phyloP scores from a whole-genome alignment of 345 rosid species.

The Gossypium sturtianum region DNA sequence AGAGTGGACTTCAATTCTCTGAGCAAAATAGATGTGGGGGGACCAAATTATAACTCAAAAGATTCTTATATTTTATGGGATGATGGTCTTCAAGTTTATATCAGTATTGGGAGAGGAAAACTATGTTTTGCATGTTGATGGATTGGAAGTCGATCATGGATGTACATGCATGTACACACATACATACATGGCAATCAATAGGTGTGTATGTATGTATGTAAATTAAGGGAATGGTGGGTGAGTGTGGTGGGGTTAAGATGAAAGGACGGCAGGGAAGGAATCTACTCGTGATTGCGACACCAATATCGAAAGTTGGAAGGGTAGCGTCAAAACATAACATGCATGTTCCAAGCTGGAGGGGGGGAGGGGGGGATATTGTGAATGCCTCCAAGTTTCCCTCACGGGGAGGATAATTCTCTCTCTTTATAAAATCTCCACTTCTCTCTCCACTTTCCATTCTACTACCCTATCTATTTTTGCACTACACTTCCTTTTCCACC shows the following conservation, averaged over 20 bases:
- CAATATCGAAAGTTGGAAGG: slow-evolving; percentile 33
- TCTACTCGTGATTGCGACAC: slow-evolving; percentile 27
- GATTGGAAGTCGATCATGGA: background rate
- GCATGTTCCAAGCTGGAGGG: slow-evolving; percentile 32
- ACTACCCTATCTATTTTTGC: background rate
- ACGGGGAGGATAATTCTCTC: slow-evolving; percentile 34
- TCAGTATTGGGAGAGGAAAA: background rate
- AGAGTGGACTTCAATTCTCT: no score
- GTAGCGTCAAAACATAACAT: slow-evolving; percentile 30
- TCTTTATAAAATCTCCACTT: background rate
- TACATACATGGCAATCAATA: background rate
- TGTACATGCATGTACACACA: background rate
- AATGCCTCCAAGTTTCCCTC: slow-evolving; percentile 51
- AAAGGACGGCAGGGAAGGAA: slow-evolving; percentile 19
- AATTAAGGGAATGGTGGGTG: background rate
- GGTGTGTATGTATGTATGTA: no score
- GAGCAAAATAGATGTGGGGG: no score
- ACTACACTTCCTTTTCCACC: background rate
- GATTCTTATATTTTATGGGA: background rate
- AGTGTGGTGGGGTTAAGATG: slow-evolving; percentile 21
- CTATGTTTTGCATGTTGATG: background rate
- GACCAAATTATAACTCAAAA: no score
- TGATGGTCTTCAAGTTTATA: background rate
- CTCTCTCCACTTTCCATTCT: background rate
- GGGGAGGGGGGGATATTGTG: slow-evolving; percentile 14